Conservation (phyloP, 768 basidiomycete genomes). For the Lyophyllum decastes region DNA sequence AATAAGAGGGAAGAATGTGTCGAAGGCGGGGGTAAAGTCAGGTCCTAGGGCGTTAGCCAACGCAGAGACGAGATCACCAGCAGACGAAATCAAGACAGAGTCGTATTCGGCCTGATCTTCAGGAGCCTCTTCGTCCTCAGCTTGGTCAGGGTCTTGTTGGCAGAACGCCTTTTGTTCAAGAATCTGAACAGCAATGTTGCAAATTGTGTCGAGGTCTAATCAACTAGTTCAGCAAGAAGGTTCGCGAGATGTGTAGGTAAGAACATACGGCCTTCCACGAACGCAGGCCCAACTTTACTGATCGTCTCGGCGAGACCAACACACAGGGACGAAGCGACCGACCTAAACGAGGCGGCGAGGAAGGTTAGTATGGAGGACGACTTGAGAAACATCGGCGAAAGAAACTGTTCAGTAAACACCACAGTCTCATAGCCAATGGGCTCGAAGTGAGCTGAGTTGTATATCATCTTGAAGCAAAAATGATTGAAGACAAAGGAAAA, state of each 20-base stretch:
- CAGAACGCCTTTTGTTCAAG: constrained; percentile 94
- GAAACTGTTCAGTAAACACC: constrained; percentile 34
- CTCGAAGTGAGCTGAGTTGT: constrained; percentile 83
- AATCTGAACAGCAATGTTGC: constrained; percentile 79
- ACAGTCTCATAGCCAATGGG: constrained; percentile 63
- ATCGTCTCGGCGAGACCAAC: constrained; percentile 89
- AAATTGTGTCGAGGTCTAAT: constrained; percentile 74
- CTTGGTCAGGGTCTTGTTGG: constrained; percentile 94
- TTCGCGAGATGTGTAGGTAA: background rate
- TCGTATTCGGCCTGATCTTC: constrained; percentile 96
- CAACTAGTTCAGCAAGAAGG: constrained; percentile 7
- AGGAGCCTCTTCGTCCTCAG: constrained; percentile 81
- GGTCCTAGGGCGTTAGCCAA: constrained; percentile 83
- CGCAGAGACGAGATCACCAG: constrained; percentile 90
- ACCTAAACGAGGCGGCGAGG: constrained; percentile 45
- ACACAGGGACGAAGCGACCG: constrained; percentile 87
- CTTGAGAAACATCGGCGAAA: constrained; percentile 1
- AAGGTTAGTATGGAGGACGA: constrained; percentile 19
- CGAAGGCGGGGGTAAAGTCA: constrained; percentile 83
- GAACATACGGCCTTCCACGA: constrained; percentile 75
- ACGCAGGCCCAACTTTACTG: constrained; percentile 87
- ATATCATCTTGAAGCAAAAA: constrained; percentile 48
- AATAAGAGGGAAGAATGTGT: constrained; percentile 86
- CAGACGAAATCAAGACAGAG: constrained; percentile 90
- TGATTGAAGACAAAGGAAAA: constrained; percentile 3